Base-by-base conservation (phyloP, 441 rosid genomes). In the Lagerstroemia fauriei region DNA sequence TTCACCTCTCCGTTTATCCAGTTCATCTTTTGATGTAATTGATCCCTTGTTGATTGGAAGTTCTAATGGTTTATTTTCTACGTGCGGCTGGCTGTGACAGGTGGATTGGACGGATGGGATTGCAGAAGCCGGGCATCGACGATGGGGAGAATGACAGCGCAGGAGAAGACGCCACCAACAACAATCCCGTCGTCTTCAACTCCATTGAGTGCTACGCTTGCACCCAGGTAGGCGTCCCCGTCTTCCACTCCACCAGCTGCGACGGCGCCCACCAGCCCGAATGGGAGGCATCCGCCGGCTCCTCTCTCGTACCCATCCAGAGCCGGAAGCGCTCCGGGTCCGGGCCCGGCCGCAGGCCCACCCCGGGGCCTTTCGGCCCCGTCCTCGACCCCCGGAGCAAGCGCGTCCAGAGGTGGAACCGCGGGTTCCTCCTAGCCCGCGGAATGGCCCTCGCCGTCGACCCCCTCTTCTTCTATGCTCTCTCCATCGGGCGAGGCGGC, bases 271-370 rank as follows among this genome's bases (percentile, higher is more conserved):
- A 91, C 88, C 91, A 82, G 73, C 96, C 91, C 46, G 86, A 91
- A 84, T 91, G 94, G 93, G 91, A 89, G 75, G 94, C 94, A 80
- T 91, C 90, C 9, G 96, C 94, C 10, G 94, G 96, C 24, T 89
- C 96, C 27, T 91, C 91, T 31, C 89, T 93, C 0, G 91, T 91
- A 34, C 93, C 96, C 65, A 91, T 91, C 83, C 92, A 87, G 69
- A 80, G 38, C 79, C 1, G 86, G 84, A 61, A 86, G 80, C 68
- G 20, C 47, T 31, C 73, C 81, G 41, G 25, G 44, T 31, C 82
- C 56, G 13, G 16, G 81, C 25, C 75, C 73, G 1, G 4, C 83
- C 4, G 46, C 71, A 65, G 24, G 16, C 82, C 77, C 65, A 81
- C 73, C 9, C 18, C 84, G 1, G 87, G 92, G 2, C 88, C 88